Evolutionary conservation across 2,329 filamentous ascomycete genomes (phyloP).

Genomic region (Aciculosporium take): DNA sequence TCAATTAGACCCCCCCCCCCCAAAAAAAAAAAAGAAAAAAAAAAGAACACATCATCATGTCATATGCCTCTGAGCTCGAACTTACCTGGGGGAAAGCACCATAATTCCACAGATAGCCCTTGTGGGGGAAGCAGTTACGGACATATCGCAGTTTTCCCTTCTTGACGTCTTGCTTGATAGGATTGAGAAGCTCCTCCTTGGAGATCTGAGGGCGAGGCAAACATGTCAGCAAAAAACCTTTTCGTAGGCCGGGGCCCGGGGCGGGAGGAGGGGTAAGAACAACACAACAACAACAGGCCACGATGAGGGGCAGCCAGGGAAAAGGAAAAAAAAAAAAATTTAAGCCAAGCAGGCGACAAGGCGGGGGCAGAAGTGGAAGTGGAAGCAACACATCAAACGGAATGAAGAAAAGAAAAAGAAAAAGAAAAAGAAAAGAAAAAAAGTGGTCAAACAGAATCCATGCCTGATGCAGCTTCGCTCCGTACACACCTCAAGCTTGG

Average conservation of each 20-base stretch:
- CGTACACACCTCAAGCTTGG: constrained; percentile 80
- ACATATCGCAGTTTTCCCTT: constrained; percentile 99
- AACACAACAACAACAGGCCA: no score
- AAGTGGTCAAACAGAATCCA: not conserved
- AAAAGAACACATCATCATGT: not conserved
- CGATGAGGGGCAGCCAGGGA: no score
- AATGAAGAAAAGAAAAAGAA: not conserved
- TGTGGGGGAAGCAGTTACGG: constrained; percentile 99
- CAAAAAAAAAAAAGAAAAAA: no score
- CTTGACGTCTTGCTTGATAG: constrained; percentile 99
- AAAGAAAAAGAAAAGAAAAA: not conserved
- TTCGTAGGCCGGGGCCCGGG: not conserved
- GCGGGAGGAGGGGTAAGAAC: constrained; percentile 1
- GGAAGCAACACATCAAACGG: not conserved
- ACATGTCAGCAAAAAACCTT: constrained; percentile 11
- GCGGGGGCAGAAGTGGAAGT: no score
- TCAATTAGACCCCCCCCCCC: no score
- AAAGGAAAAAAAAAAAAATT: no score
- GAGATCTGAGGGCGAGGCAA: constrained; percentile 56
- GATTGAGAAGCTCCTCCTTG: constrained; percentile 96
- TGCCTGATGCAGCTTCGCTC: not conserved
- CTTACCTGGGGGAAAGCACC: constrained; percentile 94
- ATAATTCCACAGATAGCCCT: constrained; percentile 99
- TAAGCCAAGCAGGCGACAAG: no score
- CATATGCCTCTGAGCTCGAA: constrained; percentile 5